phyloP scores from a whole-genome alignment of 202 grass and related monocot genomes.

The Zoysia matrella region DNA sequence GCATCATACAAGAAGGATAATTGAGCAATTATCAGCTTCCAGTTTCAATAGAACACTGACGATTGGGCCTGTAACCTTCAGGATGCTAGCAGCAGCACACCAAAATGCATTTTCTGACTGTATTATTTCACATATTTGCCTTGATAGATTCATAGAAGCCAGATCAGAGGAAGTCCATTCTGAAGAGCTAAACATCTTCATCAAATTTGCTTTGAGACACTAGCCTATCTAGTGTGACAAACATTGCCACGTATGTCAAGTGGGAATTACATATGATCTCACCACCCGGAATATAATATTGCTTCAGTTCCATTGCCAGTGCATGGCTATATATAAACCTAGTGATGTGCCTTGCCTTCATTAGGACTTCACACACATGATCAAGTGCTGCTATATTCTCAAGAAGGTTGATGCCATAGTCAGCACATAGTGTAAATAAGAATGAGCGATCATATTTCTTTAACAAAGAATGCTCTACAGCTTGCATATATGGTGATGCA shows the following conservation, averaged over 20 bases:
- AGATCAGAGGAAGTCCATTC: constrained; percentile 53
- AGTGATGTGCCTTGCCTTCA: constrained; percentile 62
- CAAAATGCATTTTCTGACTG: constrained; percentile 61
- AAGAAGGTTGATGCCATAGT: constrained; percentile 79
- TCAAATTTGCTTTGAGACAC: constrained; percentile 52
- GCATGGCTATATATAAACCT: constrained; percentile 67
- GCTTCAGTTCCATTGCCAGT: constrained; percentile 54
- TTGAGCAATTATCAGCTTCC: constrained; percentile 52
- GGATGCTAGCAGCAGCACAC: constrained; percentile 58
- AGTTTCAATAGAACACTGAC: constrained; percentile 58
- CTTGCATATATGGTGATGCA: constrained; percentile 69
- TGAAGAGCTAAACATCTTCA: constrained; percentile 62
- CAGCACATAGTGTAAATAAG: constrained; percentile 67
- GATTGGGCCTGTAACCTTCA: constrained; percentile 76
- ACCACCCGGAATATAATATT: constrained; percentile 27
- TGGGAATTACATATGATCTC: constrained; percentile 63
- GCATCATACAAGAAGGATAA: constrained; percentile 86
- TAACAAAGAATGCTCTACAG: constrained; percentile 55
- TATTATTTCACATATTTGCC: constrained; percentile 48
- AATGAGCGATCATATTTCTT: constrained; percentile 55
- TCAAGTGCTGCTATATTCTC: constrained; percentile 65
- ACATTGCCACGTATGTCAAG: constrained; percentile 61
- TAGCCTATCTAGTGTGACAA: constrained; percentile 67
- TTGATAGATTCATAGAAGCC: constrained; percentile 45
- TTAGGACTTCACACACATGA: constrained; percentile 57